Evolutionary conservation across 768 basidiomycete species (phyloP), one percentile per base, ranked within the genome.

Genomic region (Astraeus odoratus): DNA sequence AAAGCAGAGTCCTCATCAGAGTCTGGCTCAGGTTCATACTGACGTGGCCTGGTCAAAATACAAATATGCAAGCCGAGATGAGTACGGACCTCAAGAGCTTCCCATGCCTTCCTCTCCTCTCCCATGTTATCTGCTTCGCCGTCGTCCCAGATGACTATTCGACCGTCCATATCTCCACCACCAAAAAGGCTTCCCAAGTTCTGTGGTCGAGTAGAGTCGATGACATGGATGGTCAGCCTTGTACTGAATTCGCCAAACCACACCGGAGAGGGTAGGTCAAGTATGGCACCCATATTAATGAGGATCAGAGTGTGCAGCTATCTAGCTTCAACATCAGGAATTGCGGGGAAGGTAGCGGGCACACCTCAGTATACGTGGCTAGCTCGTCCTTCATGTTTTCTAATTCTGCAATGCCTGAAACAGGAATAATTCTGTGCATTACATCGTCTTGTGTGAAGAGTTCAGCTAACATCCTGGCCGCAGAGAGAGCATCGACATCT

Each of bases 391-490:
- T 75, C 53, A 83, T 71, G 3, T 63, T 62, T 52, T 85, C 78
- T 8, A 97, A 66, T 51, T 92, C 88, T 9, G 78, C 73, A 47
- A 87, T 83, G 1, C 92, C 91, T 12, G 89, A 83, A 1, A 97
- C 82, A 25, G 96, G 96, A 29, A 91, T 83, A 42, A 91, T 79
- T 38, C 89, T 77, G 65, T 97, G 86, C 62, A 86, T 83, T 33
- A 98, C 80, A 55, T 95, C 92, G 72, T 99, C 96, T 55, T 94
- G 89, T 55, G 81, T 86, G 67, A 99, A 81, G 15, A 99, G 70
- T 26, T 83, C 82, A 9, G 86, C 83, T 36, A 98, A 77, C 80
- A 98, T 95, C 36, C 83, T 78, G 4, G 89, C 83, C 8, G 92
- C 92, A 60, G 91, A 93, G 5, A 97, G 70, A 4, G 89, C 89